Percentiles rank a stretch among this genome's conserved stretches.
Evolutionary conservation across 352 stramenopile genomes (phyloP).

Genomic region (Pythium aphanidermatum): DNA sequence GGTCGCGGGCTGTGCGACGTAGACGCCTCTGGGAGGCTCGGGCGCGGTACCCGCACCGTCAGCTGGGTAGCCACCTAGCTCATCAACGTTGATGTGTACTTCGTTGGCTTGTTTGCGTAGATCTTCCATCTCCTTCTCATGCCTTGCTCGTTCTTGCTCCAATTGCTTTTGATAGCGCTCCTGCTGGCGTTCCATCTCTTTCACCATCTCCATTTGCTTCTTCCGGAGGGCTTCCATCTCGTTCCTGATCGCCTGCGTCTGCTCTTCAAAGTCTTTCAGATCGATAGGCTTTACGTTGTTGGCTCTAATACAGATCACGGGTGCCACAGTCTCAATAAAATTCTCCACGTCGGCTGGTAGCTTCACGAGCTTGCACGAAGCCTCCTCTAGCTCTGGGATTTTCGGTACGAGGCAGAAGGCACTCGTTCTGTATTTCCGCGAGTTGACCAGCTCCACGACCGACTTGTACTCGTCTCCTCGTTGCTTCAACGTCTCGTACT

Average conservation of each 20-base stretch:
- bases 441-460: constrained; percentile 10
- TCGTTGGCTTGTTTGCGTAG: no score
- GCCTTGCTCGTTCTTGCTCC: no score
- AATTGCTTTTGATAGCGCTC: not conserved
- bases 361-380: not conserved
- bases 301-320: no score
- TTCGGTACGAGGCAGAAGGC: constrained; percentile 13
- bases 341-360: no score
- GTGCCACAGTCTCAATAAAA: no score
- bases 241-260: not conserved
- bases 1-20: no score
- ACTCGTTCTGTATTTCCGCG: constrained; percentile 1
- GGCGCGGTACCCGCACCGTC: no score
- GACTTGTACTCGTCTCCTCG: constrained; percentile 6
- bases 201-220: not conserved
- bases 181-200: not conserved
- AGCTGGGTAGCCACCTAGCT: no score
- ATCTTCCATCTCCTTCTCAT: no score
- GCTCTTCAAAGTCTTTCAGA: not conserved
- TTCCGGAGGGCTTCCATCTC: not conserved
- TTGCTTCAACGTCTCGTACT: constrained; percentile 10
- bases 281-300: not conserved
- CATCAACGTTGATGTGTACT: no score
- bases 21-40: no score
- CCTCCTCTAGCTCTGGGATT: constrained; percentile 13